Base-by-base conservation (phyloP, 495 filamentous ascomycete species). In the Pyronema omphalodes region DNA sequence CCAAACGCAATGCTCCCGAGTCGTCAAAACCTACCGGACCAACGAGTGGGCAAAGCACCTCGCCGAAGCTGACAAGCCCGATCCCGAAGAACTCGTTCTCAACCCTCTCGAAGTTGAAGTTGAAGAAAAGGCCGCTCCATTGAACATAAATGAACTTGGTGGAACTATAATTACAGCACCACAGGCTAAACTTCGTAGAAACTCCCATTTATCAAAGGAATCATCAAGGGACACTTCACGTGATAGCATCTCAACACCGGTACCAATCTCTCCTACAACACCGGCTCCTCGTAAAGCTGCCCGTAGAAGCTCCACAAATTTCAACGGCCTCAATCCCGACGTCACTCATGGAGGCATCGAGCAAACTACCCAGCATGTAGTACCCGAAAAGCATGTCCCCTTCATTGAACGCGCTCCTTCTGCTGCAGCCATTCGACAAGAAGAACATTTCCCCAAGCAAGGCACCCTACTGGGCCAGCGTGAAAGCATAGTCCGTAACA, bases 41-140 rank as follows among this genome's bases (percentile, higher is more conserved):
- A 93, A 94, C 59, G 88, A 96, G 69, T 96, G 89, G 89, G 87
- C 88, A 0, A 94, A 94, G 62, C 86, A 94, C 67, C 69, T 93
- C 15, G 76, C 79, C 33, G 68, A 73, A 41, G 89, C 89, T 4
- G 89, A 94, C 14, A 69, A 67, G 3, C 88, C 86, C 19, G 80
- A 84, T n/a, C 60, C 77, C 5, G 84, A 89, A 11, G 71, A 74
- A 1, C 65, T 84, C 6, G 37, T 19, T 49, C 18, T 44, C 71
- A 6, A 63, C 70, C 34, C 69, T 74, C 55, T 69, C 34, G 45
- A 59, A 3, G 53, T 61, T 0, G 67, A 70, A 23, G 18, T 57
- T 4, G 56, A 67, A 53, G 82, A 88, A 60, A 50, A 59, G 15
- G 64, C 79, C 35, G 79, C 70, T 3, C 81, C 80, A 2, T 73